Conservation (phyloP, 176 grass and related monocot species). For the Zea mays region Zm-B73-REFERENCE-NAM-5.0 NC_050097.1:240482501-240483000, state of each 20-base stretch:
- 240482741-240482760: slow-evolving; percentile 49
- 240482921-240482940: slow-evolving; percentile 50
- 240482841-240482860: slow-evolving; percentile 56
- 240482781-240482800: slow-evolving; percentile 54
- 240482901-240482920: slow-evolving; percentile 62
- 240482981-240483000: not conserved
- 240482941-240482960: slow-evolving; percentile 51
- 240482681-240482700: slow-evolving; percentile 50
- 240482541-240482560: slow-evolving; percentile 8
- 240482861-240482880: slow-evolving; percentile 63
- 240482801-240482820: slow-evolving; percentile 50
- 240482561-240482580: not conserved
- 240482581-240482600: slow-evolving; percentile 50
- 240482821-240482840: slow-evolving; percentile 51
- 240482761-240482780: slow-evolving; percentile 70
- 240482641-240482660: slow-evolving; percentile 44
- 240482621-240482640: slow-evolving; percentile 56
- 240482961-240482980: slow-evolving; percentile 16
- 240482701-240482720: slow-evolving; percentile 69
- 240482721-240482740: slow-evolving; percentile 59
- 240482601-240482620: slow-evolving; percentile 60
- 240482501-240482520: slow-evolving; percentile 2
- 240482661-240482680: slow-evolving; percentile 52
- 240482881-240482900: slow-evolving; percentile 59
- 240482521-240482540: slow-evolving; percentile 2